A percentile compares a stretch with the other conserved stretches of the same genome.
These are phyloP conservation scores for Dalbergia cochinchinensis DNA, from an alignment of 306 rosid genomes.

Conservation along the genomic window DNA sequence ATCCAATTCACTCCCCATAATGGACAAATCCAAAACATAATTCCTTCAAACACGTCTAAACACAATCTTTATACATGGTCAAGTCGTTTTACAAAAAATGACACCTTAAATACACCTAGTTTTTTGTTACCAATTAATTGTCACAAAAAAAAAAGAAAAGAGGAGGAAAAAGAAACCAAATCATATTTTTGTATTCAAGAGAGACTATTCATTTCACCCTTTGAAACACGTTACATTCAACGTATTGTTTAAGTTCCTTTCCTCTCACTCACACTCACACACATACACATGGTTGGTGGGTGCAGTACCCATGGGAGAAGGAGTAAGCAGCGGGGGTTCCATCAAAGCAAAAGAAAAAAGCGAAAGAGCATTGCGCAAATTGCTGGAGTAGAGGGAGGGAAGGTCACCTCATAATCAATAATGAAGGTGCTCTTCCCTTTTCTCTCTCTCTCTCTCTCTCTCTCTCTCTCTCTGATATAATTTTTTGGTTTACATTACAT, in stretches of 20 bases:
- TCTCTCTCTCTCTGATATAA: conserved; percentile 30
- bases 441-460: too few species aligned
- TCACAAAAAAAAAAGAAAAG: neutral
- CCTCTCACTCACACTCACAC: conserved; percentile 9
- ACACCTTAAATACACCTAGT: conserved; percentile 34
- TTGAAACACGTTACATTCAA: conserved; percentile 43
- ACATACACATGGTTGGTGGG: conserved; percentile 43
- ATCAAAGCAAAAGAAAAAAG: conserved; percentile 51
- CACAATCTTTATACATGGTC: conserved; percentile 39
- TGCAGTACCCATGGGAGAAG: conserved; percentile 14
- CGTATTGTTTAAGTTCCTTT: conserved; percentile 38
- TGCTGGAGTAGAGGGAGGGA: conserved; percentile 44
- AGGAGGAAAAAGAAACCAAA: neutral
- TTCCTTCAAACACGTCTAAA: conserved; percentile 50
- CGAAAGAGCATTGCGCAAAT: conserved; percentile 29
- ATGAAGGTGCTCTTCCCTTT: conserved; percentile 38
- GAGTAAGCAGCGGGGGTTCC: conserved; percentile 44
- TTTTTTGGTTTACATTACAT: conserved; percentile 15
- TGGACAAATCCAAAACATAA: conserved; percentile 46
- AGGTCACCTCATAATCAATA: conserved; percentile 60
- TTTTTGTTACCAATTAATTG: neutral
- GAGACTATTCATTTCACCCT: conserved; percentile 22
- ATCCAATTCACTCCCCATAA: conserved; percentile 44
- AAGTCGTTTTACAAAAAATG: conserved; percentile 43
- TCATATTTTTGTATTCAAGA: conserved; percentile 33